Conservation (phyloP, 2,329 filamentous ascomycete genomes). For the Pseudopithomyces chartarum region DNA sequence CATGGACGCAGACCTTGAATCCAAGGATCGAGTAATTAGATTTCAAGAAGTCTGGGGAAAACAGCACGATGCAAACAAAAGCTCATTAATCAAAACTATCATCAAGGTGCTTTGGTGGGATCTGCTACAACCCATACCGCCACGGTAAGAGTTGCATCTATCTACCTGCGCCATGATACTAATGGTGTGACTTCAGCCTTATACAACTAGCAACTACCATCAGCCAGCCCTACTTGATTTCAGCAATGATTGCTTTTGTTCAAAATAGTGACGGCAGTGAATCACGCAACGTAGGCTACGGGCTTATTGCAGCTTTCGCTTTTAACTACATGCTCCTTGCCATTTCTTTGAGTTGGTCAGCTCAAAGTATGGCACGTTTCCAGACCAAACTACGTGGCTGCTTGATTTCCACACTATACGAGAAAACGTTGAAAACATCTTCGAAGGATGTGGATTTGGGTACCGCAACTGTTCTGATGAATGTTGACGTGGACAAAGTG, state of each 20-base stretch:
- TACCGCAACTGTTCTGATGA: conserved; percentile 34
- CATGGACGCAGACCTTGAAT: conserved; percentile 31
- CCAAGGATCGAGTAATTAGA: conserved; percentile 14
- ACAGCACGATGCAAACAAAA: conserved; percentile 10
- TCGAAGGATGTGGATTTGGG: conserved; percentile 20
- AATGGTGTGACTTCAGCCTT: not conserved
- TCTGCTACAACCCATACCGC: conserved; percentile 24
- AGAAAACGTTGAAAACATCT: conserved; percentile 23
- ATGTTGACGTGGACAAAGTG: conserved; percentile 36
- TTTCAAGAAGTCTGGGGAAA: conserved; percentile 24
- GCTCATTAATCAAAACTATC: conserved; percentile 19
- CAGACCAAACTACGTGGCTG: conserved; percentile 27
- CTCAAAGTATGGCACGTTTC: conserved; percentile 27
- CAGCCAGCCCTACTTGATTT: conserved; percentile 32
- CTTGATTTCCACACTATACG: conserved; percentile 30
- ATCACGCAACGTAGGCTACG: conserved; percentile 23
- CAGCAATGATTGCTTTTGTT: conserved; percentile 24
- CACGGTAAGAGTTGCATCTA: conserved; percentile 13
- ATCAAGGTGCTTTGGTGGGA: conserved; percentile 23
- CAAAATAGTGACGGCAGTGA: conserved; percentile 12
- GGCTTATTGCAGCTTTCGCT: conserved; percentile 31
- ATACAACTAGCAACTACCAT: conserved; percentile 23
- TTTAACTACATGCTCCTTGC: conserved; percentile 26
- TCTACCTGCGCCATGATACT: not conserved
- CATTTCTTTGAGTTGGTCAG: conserved; percentile 28